Conservation (phyloP, 2,329 filamentous ascomycete genomes). For the Trichophaea hybrida region DNA sequence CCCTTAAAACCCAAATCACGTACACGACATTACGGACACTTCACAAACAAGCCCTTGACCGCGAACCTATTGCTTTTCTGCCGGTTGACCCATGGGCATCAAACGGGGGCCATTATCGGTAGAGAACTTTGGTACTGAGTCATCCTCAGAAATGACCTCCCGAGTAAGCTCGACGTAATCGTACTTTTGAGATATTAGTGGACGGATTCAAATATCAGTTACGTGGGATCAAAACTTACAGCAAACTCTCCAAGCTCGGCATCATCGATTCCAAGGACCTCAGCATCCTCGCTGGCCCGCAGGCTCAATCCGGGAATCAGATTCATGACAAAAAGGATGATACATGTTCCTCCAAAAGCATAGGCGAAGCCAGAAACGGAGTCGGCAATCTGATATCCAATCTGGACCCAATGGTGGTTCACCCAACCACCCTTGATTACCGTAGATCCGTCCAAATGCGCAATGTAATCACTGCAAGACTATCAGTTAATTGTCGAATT, state of each 20-base stretch:
- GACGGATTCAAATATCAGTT: conserved; percentile 4
- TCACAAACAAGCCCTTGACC: no score
- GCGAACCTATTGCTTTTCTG: neutral
- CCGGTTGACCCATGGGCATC: neutral
- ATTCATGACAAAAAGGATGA: conserved; percentile 70
- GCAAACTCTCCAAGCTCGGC: conserved; percentile 86
- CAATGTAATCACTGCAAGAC: conserved; percentile 55
- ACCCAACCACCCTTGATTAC: conserved; percentile 64
- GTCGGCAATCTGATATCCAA: conserved; percentile 72
- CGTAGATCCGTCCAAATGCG: conserved; percentile 57
- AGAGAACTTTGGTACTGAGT: neutral
- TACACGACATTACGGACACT: neutral
- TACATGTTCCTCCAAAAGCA: conserved; percentile 61
- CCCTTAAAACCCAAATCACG: neutral
- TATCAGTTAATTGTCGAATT: neutral
- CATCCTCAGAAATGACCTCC: conserved; percentile 39
- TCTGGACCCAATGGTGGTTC: conserved; percentile 69
- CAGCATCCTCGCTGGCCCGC: conserved; percentile 60
- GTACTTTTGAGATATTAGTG: conserved; percentile 38
- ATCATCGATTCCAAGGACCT: conserved; percentile 75
- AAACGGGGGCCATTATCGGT: neutral
- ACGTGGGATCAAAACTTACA: conserved; percentile 33
- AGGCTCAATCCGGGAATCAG: conserved; percentile 61
- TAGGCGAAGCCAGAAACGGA: conserved; percentile 61
- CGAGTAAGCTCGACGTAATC: conserved; percentile 77